phyloP scores from a whole-genome alignment of 805 yeast species.

The Metschnikowia koreensis region DNA sequence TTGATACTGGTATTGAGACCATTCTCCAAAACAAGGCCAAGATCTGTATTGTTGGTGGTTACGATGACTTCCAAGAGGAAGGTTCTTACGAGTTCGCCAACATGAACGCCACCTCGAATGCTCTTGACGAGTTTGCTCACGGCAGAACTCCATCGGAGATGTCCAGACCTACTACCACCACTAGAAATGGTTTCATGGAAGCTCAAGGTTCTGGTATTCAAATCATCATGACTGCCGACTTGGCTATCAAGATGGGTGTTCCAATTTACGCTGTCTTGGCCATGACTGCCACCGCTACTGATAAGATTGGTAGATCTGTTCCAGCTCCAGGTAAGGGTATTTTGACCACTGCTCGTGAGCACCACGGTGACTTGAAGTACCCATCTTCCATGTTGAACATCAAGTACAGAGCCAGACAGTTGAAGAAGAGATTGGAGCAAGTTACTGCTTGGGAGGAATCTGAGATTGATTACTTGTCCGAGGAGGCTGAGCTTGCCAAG shows the following conservation, averaged over 20 bases:
- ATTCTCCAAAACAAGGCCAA: conserved; percentile 92
- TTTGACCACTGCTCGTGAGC: conserved; percentile 95
- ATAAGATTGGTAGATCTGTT: conserved; percentile 97
- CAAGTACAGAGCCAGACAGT: conserved; percentile 90
- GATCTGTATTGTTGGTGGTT: conserved; percentile 97
- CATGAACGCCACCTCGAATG: conserved; percentile 97
- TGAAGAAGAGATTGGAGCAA: conserved; percentile 73
- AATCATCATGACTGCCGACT: conserved; percentile 90
- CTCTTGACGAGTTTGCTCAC: conserved; percentile 81
- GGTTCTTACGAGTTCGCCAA: conserved; percentile 97
- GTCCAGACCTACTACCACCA: conserved; percentile 97
- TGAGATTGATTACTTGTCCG: conserved; percentile 68
- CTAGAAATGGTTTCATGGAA: conserved; percentile 98
- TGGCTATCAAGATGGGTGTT: conserved; percentile 97
- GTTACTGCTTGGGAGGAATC: conserved; percentile 80
- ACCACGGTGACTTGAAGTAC: conserved; percentile 75
- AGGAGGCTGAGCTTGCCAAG: conserved; percentile 61
- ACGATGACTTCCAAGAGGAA: conserved; percentile 99
- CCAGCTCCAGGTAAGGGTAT: conserved; percentile 99
- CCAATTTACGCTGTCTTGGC: conserved; percentile 97
- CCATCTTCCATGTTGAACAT: conserved; percentile 80
- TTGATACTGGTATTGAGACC: conserved; percentile 93
- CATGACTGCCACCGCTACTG: conserved; percentile 93
- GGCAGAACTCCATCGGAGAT: conserved; percentile 98
- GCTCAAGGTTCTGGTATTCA: conserved; percentile 99